Conservation (phyloP, 169 alveolate genomes). For the Eimeria necatrix region DNA sequence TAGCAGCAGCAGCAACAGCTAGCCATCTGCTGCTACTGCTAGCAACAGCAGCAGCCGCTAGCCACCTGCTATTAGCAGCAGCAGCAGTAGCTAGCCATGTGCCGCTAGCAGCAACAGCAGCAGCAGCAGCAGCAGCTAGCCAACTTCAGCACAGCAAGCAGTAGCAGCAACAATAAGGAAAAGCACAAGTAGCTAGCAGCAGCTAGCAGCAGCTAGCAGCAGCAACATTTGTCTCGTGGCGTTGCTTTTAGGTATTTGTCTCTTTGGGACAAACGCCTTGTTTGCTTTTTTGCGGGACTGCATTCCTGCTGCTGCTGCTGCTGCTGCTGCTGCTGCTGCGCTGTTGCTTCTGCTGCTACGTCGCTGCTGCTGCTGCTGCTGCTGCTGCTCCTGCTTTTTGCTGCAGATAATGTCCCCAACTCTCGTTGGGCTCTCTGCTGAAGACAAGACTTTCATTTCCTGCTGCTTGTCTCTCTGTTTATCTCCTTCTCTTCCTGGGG, state of each 20-base stretch:
- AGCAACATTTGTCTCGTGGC: no score
- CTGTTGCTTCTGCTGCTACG: conserved; percentile 8
- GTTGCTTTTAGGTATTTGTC: not conserved
- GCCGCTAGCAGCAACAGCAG: not conserved
- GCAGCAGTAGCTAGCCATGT: no score
- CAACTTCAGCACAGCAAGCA: no score
- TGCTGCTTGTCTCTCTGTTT: conserved; percentile 49
- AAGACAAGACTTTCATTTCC: conserved; percentile 3
- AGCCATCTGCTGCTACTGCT: no score
- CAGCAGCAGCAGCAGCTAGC: not conserved
- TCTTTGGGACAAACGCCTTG: not conserved
- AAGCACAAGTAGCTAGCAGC: conserved; percentile 29
- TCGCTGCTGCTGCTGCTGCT: no score
- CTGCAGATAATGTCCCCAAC: conserved; percentile 65
- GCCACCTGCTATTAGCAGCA: no score
- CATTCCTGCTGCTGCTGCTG: not conserved
- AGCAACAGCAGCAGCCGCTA: no score
- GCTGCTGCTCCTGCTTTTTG: no score
- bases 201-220: conserved; percentile 41
- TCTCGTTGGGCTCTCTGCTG: conserved; percentile 33
- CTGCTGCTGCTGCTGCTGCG: conserved; percentile 28
- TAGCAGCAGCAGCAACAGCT: not conserved
- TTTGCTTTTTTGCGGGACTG: not conserved
- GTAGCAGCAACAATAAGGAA: not conserved
- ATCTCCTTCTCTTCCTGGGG: conserved; percentile 45